Conservation (phyloP, 805 yeast genomes). For the Starmerella apicola region DNA sequence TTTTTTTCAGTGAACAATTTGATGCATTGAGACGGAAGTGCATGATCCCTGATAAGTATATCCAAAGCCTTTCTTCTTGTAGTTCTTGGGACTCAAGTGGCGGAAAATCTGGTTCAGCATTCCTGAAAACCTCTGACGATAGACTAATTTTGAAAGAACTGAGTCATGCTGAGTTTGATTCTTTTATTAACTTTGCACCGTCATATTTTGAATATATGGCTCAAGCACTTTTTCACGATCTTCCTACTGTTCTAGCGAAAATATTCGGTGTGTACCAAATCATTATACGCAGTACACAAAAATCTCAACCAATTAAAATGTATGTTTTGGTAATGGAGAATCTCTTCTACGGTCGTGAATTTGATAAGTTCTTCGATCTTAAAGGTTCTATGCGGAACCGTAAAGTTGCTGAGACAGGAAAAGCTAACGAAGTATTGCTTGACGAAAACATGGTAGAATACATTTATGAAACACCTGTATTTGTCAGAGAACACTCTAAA, state of each 20-base stretch:
- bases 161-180: conserved; percentile 77
- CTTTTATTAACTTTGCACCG: conserved; percentile 91
- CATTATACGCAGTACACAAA: conserved; percentile 66
- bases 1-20: conserved; percentile 91
- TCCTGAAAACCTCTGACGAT: conserved; percentile 82
- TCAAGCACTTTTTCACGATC: conserved; percentile 85
- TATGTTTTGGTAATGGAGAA: conserved; percentile 95
- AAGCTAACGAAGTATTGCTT: conserved; percentile 80
- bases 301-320: conserved; percentile 59
- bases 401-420: conserved; percentile 93
- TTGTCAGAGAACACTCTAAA: conserved; percentile 85
- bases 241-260: conserved; percentile 89
- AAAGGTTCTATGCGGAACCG: conserved; percentile 97
- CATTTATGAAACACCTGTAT: conserved; percentile 89
- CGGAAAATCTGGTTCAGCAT: conserved; percentile 92
- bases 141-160: conserved; percentile 81
- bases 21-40: conserved; percentile 85
- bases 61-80: conserved; percentile 86
- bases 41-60: conserved; percentile 58
- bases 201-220: conserved; percentile 92
- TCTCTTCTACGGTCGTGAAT: conserved; percentile 69
- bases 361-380: conserved; percentile 80
- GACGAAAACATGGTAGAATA: conserved; percentile 98
- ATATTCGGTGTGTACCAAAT: conserved; percentile 93
- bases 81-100: conserved; percentile 93